These are phyloP conservation scores for Aspergillus neotritici DNA, from an alignment of 2,329 filamentous ascomycete species.

Conservation along the genomic window DNA sequence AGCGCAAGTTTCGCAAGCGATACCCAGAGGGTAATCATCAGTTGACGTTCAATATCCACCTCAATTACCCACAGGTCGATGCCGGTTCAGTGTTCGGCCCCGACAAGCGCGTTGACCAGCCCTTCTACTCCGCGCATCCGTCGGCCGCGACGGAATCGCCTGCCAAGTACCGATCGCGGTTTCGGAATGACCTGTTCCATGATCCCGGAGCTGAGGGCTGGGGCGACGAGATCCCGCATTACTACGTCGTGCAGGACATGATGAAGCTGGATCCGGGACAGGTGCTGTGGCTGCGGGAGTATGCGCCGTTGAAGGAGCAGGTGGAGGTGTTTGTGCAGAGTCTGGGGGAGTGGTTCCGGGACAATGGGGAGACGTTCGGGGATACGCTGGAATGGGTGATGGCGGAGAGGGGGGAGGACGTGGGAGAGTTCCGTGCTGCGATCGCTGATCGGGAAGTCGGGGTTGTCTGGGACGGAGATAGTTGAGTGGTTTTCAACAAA, in stretches of 20 bases:
- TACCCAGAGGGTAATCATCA: slow-evolving; percentile 47
- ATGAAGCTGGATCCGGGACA: slow-evolving; percentile 58
- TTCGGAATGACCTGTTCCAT: slow-evolving; percentile 44
- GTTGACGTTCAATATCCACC: slow-evolving; percentile 49
- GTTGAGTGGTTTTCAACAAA: neutral
- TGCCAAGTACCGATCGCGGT: slow-evolving; percentile 42
- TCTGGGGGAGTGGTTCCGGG: slow-evolving; percentile 57
- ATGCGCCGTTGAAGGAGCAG: slow-evolving; percentile 52
- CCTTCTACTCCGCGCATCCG: slow-evolving; percentile 22
- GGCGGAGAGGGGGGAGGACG: slow-evolving; percentile 49
- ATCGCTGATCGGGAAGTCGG: slow-evolving; percentile 30
- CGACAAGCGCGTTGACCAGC: slow-evolving; percentile 13
- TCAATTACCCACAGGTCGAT: slow-evolving; percentile 41
- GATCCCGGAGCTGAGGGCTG: slow-evolving; percentile 56
- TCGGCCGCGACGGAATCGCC: slow-evolving; percentile 16
- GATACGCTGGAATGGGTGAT: slow-evolving; percentile 56
- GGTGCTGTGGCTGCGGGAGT: slow-evolving; percentile 52
- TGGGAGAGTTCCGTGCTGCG: slow-evolving; percentile 35
- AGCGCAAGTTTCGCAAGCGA: slow-evolving; percentile 54
- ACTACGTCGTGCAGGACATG: slow-evolving; percentile 61
- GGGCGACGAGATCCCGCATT: slow-evolving; percentile 59
- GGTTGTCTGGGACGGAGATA: slow-evolving; percentile 21
- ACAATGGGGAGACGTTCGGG: slow-evolving; percentile 58
- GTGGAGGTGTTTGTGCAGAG: slow-evolving; percentile 51
- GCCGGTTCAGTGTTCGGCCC: neutral